phyloP scores from a whole-genome alignment of 2,329 filamentous ascomycete species.

The Malbranchea zuffiana region DNA sequence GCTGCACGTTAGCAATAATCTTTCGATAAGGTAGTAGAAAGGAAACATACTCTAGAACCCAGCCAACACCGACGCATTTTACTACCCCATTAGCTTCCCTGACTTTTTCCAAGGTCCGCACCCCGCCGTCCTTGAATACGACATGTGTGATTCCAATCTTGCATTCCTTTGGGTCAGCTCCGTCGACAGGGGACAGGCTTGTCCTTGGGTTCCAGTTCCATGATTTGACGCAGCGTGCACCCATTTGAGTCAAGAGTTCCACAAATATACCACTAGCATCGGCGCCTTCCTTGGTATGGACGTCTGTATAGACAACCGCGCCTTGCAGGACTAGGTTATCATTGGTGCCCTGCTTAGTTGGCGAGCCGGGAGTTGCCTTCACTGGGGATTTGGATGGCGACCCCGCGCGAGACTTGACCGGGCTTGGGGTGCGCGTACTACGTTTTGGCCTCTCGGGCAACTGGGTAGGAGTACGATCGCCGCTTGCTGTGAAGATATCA shows the following conservation, averaged over 20 bases:
- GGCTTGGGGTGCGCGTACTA: constrained; percentile 5
- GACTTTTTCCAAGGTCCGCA: constrained; percentile 66
- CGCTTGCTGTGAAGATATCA: constrained; percentile 1
- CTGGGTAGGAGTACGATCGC: constrained; percentile 7
- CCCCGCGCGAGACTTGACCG: constrained; percentile 2
- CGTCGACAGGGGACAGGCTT: constrained; percentile 29
- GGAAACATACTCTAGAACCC: constrained; percentile 69
- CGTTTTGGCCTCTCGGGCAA: constrained; percentile 12
- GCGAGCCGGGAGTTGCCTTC: constrained; percentile 15
- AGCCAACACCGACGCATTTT: constrained; percentile 75
- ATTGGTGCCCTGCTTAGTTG: constrained; percentile 3
- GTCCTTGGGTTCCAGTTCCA: constrained; percentile 64
- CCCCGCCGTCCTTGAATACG: constrained; percentile 77
- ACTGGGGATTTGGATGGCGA: constrained; percentile 24
- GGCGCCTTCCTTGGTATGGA: constrained; percentile 68
- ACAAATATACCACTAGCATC: constrained; percentile 74
- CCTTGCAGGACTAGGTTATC: constrained; percentile 48
- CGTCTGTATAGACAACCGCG: constrained; percentile 71
- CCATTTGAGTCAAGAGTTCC: constrained; percentile 68
- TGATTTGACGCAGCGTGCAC: constrained; percentile 63
- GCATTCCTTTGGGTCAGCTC: constrained; percentile 24
- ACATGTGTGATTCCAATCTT: constrained; percentile 77
- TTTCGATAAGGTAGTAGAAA: neutral
- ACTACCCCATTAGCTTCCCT: constrained; percentile 61
- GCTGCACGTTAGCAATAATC: constrained; percentile 11